Base-by-base conservation (phyloP, 768 basidiomycete species). In the Harrya chromipes region DNA sequence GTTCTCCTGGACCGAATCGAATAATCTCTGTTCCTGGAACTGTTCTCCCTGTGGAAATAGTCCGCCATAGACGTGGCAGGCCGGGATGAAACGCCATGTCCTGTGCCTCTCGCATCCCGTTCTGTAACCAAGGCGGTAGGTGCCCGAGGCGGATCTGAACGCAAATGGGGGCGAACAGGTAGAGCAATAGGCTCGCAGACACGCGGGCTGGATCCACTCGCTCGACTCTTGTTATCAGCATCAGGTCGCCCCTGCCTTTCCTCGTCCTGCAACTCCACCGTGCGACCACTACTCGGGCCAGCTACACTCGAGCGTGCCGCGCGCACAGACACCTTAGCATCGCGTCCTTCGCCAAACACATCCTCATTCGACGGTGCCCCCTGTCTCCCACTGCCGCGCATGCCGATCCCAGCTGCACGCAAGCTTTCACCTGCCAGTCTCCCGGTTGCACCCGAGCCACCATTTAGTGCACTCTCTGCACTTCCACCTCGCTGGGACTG, bases 391-490 rank as follows among this genome's bases (percentile, higher is more conserved):
- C 58, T 56, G 21, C 55, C 61, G 40, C 66, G 64, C 67, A 62
- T 74, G 26, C 74, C 76, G 48, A 90, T 70, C 10, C 88, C 89
- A 0, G 87, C 86, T 0, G 87, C 85, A 41, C 83, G 75, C 50
- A 90, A 60, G 14, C 81, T 82, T 64, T 89, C 85, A 4, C 84
- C 80, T 9, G 87, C 64, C 13, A 90, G 65, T 49, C 85, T 68
- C 11, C 80, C 75, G 14, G 68, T 71, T 33, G 63, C 75, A 23
- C 69, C 70, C 11, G 75, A 70, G 8, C 62, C 69, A 41, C 67
- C 74, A 48, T 69, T 69, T 23, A 85, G 62, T 8, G 81, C 73
- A 60, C 79, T 86, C 68, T 90, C 89, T 3, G 81, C 84, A 61
- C 85, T 88, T 5, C 87, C 87, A 0, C 77, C 78, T 31, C 87